Evolutionary conservation across 768 basidiomycete genomes (phyloP).

Genomic region (Tulasnella sp.): DNA sequence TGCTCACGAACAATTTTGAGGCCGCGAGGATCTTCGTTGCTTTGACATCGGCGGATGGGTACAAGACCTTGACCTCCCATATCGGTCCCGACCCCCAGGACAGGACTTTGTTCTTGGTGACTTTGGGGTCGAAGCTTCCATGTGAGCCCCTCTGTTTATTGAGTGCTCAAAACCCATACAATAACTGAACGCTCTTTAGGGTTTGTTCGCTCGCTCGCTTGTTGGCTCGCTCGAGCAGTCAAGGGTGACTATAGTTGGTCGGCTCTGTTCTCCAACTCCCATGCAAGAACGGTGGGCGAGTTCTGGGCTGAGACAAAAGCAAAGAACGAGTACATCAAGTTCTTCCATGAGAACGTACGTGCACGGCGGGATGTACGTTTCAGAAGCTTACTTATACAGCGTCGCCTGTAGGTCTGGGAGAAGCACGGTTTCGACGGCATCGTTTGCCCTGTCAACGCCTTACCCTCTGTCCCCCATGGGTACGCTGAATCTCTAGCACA

Average conservation of each 20-base stretch:
- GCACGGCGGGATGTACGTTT: not conserved
- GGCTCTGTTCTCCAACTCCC: constrained; percentile 18
- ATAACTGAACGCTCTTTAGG: not conserved
- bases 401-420: constrained; percentile 50
- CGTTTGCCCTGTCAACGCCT: constrained; percentile 59
- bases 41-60: constrained; percentile 61
- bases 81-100: constrained; percentile 53
- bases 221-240: constrained; percentile 3
- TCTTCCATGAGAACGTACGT: constrained; percentile 15
- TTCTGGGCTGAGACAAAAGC: constrained; percentile 17
- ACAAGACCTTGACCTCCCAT: constrained; percentile 52
- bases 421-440: constrained; percentile 57
- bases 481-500: constrained; percentile 25
- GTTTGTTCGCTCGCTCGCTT: not conserved
- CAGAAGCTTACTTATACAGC: not conserved
- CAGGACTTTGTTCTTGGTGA: constrained; percentile 24
- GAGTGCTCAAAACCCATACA: not conserved
- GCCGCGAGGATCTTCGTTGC: constrained; percentile 51
- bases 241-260: constrained; percentile 23
- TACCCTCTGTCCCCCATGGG: constrained; percentile 65
- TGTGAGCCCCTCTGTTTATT: not conserved
- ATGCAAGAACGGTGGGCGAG: constrained; percentile 15
- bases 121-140: constrained; percentile 25
- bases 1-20: constrained; percentile 35
- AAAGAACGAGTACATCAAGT: constrained; percentile 12